Percentiles rank a stretch among this genome's conserved stretches.
These are phyloP conservation scores for Arctium minus DNA, from an alignment of 129 eudicot genomes.

Conservation along the genomic window DNA sequence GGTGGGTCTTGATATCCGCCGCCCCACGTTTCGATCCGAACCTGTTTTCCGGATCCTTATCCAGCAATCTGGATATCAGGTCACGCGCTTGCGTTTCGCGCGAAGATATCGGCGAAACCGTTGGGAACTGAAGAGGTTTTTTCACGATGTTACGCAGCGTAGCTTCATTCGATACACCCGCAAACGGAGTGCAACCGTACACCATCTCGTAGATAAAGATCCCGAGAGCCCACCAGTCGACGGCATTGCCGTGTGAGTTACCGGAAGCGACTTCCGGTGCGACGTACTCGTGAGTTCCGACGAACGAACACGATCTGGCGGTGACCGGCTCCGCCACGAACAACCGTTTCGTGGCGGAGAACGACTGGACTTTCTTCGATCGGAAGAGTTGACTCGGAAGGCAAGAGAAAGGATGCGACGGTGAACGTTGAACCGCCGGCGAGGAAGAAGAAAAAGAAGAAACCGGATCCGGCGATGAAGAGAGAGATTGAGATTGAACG, in stretches of 20 bases:
- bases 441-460: constrained; percentile 22
- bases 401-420: constrained; percentile 48
- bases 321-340: constrained; percentile 92
- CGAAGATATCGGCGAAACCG: constrained; percentile 30
- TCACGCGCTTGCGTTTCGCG: constrained; percentile 71
- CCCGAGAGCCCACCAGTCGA: constrained; percentile 99
- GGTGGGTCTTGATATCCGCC: constrained; percentile 84
- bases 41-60: constrained; percentile 61
- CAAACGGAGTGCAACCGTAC: constrained; percentile 88
- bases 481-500: constrained; percentile 60
- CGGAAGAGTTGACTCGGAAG: constrained; percentile 69
- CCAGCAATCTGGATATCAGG: constrained; percentile 52
- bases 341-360: constrained; percentile 39
- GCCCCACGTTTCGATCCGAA: constrained; percentile 91
- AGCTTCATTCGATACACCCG: constrained; percentile 55
- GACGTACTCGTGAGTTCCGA: constrained; percentile 96
- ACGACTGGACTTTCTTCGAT: constrained; percentile 65
- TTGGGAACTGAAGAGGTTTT: constrained; percentile 52
- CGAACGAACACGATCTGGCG: constrained; percentile 86
- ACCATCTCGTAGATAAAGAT: constrained; percentile 85
- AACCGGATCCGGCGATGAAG: constrained; percentile 34
- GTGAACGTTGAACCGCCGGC: constrained; percentile 19
- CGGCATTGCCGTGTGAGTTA: constrained; percentile 81
- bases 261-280: constrained; percentile 94
- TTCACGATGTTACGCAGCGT: constrained; percentile 74